Conservation (phyloP, 129 eudicot species). For the Dittrichia graveolens region DNA sequence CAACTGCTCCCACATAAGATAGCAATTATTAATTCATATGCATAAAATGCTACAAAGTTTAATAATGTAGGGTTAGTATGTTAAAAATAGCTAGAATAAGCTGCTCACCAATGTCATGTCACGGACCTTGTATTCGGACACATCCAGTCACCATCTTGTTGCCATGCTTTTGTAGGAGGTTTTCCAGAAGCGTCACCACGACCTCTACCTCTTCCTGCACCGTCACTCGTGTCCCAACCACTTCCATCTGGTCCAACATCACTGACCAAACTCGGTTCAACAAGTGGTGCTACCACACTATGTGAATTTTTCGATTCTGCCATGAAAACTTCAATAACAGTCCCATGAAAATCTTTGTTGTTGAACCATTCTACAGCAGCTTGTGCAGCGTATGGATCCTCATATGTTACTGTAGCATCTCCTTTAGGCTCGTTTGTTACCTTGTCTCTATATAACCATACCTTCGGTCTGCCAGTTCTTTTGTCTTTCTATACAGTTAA, state of each 20-base stretch:
- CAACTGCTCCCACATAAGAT: constrained; percentile 60
- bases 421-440: constrained; percentile 93
- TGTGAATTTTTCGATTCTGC: constrained; percentile 78
- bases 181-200: constrained; percentile 74
- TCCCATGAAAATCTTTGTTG: constrained; percentile 89
- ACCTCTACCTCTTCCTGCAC: constrained; percentile 79
- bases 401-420: constrained; percentile 96
- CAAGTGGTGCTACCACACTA: constrained; percentile 36
- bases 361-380: constrained; percentile 99
- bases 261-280: constrained; percentile 43
- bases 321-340: constrained; percentile 67
- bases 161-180: constrained; percentile 80
- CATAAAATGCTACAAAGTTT: background rate
- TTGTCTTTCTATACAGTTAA: constrained; percentile 66
- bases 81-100: constrained; percentile 67
- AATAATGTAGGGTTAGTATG: background rate
- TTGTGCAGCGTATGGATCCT: constrained; percentile 97
- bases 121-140: constrained; percentile 99
- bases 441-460: constrained; percentile 91
- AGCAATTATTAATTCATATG: background rate
- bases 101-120: constrained; percentile 99
- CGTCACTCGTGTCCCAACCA: constrained; percentile 42
- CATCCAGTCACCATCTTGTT: constrained; percentile 97
- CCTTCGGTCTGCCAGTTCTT: constrained; percentile 84
- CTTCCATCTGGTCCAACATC: constrained; percentile 50